phyloP scores from a whole-genome alignment of 257 asterid species.

The Solanum gracilifrons region DNA sequence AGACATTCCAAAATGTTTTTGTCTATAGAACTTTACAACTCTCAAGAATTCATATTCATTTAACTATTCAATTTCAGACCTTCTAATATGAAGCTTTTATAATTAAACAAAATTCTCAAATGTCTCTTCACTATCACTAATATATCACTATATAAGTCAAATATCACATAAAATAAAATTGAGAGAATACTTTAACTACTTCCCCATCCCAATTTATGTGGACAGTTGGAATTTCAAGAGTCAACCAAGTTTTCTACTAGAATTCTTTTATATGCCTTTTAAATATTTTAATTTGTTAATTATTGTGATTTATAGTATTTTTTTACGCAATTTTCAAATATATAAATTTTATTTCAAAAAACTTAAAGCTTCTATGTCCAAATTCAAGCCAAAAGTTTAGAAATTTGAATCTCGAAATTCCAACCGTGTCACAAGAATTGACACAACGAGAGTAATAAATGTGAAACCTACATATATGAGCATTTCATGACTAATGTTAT shows the following conservation, averaged over 20 bases:
- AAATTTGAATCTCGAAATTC: not conserved
- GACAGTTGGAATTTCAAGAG: not conserved
- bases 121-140: not conserved
- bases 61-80: not conserved
- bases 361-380: not conserved
- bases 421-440: accelerated
- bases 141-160: not conserved
- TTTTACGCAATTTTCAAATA: not conserved
- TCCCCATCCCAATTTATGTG: not conserved
- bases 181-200: not conserved
- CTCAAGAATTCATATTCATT: not conserved
- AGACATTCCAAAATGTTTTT: not conserved
- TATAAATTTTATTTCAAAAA: not conserved
- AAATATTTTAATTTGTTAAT: not conserved
- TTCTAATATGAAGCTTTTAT: not conserved
- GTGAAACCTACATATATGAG: not conserved
- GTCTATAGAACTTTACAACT: not conserved
- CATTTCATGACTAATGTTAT: not conserved
- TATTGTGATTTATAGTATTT: not conserved
- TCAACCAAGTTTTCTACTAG: not conserved
- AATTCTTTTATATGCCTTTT: not conserved
- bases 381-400: not conserved
- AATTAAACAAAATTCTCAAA: not conserved
- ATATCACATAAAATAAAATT: not conserved
- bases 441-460: not conserved